A percentile compares a stretch with the other conserved stretches of the same genome.
phyloP scores from a whole-genome alignment of 306 rosid genomes.

The Dryas alaskensis region DNA sequence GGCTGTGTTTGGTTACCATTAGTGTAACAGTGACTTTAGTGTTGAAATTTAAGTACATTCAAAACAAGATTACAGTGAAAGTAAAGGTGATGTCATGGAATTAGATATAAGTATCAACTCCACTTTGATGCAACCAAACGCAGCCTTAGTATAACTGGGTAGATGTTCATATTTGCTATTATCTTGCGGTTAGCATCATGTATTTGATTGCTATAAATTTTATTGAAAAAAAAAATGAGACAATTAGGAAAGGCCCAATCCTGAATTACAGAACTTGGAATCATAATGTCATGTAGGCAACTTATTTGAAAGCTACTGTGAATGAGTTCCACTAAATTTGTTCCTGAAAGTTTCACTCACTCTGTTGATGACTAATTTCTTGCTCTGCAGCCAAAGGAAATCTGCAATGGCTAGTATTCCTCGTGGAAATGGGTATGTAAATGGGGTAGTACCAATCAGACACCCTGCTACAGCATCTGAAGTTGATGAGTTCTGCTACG shows the following conservation, averaged over 20 bases:
- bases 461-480: conserved; percentile 64
- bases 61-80: conserved; percentile 20
- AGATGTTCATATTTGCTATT: not conserved
- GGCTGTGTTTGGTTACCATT: conserved; percentile 28
- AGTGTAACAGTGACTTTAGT: conserved; percentile 19
- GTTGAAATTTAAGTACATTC: not conserved
- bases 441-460: conserved; percentile 55
- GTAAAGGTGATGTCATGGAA: conserved; percentile 23
- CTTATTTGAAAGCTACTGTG: conserved; percentile 19
- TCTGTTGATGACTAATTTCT: conserved; percentile 24
- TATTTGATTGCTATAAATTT: not conserved
- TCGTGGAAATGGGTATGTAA: conserved; percentile 54
- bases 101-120: conserved; percentile 26
- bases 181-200: not conserved
- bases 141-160: conserved; percentile 14
- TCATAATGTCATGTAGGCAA: not conserved
- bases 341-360: conserved; percentile 11
- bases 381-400: conserved; percentile 48
- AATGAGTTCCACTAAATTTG: conserved; percentile 6
- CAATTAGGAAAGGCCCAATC: not conserved
- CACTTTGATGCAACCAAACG: conserved; percentile 31
- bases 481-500: conserved; percentile 68
- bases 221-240: not conserved
- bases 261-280: not conserved
- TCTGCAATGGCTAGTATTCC: conserved; percentile 43